A percentile compares a stretch with the other conserved stretches of the same genome.
Conservation (phyloP, 768 basidiomycete species). For the Podaxis sp. region DNA sequence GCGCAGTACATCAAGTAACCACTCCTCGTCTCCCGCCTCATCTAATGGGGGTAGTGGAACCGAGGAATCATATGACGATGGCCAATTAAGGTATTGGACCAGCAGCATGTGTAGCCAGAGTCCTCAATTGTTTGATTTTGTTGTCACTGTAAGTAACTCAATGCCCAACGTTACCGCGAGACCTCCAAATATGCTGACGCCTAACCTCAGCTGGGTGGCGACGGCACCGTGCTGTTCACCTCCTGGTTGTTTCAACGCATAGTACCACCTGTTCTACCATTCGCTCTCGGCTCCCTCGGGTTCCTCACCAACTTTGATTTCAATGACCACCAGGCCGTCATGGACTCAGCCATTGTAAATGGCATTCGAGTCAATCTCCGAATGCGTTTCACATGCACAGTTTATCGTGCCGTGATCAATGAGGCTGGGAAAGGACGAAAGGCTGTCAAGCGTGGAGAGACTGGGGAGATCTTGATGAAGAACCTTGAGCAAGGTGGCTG, state of each 20-base stretch:
- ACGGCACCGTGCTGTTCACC: conserved; percentile 97
- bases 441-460: conserved; percentile 89
- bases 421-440: conserved; percentile 65
- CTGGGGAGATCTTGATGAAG: conserved; percentile 97
- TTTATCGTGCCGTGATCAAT: conserved; percentile 84
- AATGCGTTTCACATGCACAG: conserved; percentile 99
- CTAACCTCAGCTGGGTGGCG: conserved; percentile 78
- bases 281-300: conserved; percentile 94
- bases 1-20: conserved; percentile 66
- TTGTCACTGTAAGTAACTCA: conserved; percentile 73
- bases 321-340: conserved; percentile 73
- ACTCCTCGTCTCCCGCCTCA: conserved; percentile 54
- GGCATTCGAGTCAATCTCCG: conserved; percentile 97
- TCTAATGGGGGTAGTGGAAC: conserved; percentile 26
- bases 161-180: background rate
- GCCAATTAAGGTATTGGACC: conserved; percentile 97
- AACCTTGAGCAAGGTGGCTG: conserved; percentile 87
- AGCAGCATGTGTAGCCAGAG: conserved; percentile 90
- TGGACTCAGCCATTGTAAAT: conserved; percentile 84
- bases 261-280: conserved; percentile 97
- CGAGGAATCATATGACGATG: conserved; percentile 57
- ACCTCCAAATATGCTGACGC: conserved; percentile 11
- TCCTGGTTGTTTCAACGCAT: conserved; percentile 99
- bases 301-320: conserved; percentile 98
- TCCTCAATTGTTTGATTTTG: conserved; percentile 95